Base-by-base conservation (phyloP, 306 rosid genomes). In the Delonix regia region DNA sequence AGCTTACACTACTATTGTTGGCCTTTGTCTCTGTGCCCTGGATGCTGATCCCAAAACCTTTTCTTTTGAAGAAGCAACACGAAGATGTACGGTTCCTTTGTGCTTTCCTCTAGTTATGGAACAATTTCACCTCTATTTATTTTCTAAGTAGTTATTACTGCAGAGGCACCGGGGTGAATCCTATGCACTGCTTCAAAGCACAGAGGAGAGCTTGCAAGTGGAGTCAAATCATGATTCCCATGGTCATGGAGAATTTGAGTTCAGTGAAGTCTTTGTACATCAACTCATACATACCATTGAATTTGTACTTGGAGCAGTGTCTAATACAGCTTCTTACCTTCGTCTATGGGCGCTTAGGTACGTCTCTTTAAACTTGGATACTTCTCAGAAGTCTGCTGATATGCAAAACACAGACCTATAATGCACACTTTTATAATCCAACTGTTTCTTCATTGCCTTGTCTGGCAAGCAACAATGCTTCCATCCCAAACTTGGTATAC, bases 21-120 rank as follows among this genome's bases (percentile, higher is more conserved):
- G 98, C 99, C 57, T 25, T 90, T 76, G 86, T 96, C 42, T 76
- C 98, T 67, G 99, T 96, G 42, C 99, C 99, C 77, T 96, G 99
- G 99, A 96, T 96, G 99, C 93, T 96, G 61, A 69, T 96, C 69
- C 99, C 99, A 44, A 96, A 96, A 85, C 99, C 99, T 70, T 92
- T 96, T 82, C 88, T 96, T 62, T 85, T 96, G 92, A 96, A 91
- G 94, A 93, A 76, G 83, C 99, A 96, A 80, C 89, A 91, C 45
- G 80, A 93, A 87, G 89, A 83, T 66, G 99, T 96, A 88, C 79
- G 86, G 75, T 83, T 42, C 63, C 67, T 68, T 41, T 71, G 57
- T 49, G 71, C 68, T 64, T 69, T 44, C 24, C 48, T 49, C 28
- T 9, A 0, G 36, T 62, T 33, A n/a, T 55, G 75, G 28, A 56